These are phyloP conservation scores for Penicillium sp. DNA, from an alignment of 2,329 filamentous ascomycete genomes.

Conservation along the genomic window DNA sequence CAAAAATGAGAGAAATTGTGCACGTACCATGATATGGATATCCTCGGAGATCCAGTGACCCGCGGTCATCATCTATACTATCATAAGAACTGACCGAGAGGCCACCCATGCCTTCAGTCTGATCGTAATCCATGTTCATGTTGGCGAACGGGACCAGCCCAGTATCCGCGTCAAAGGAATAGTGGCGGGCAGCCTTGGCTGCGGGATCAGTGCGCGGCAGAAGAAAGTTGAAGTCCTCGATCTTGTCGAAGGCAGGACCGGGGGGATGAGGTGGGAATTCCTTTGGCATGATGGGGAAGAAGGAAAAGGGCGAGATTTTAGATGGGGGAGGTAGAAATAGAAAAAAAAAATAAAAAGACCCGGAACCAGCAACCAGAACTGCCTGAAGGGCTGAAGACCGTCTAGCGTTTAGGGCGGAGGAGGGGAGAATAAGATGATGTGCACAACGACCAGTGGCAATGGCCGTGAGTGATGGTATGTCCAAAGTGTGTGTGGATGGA, in stretches of 20 bases:
- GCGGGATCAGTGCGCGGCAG: slow-evolving; percentile 43
- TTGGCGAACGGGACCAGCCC: slow-evolving; percentile 41
- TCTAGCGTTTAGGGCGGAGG: slow-evolving; percentile 19
- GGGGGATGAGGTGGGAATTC: slow-evolving; percentile 37
- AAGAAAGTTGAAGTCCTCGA: slow-evolving; percentile 47
- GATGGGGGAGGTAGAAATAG: slow-evolving; percentile 11
- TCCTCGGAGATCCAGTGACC: slow-evolving; percentile 45
- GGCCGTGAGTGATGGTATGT: not conserved
- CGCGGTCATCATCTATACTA: slow-evolving; percentile 49
- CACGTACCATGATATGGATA: slow-evolving; percentile 50
- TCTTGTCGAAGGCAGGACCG: slow-evolving; percentile 40
- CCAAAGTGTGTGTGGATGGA: not conserved
- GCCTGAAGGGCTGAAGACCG: not conserved
- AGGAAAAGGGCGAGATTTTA: slow-evolving; percentile 15
- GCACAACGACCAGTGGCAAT: slow-evolving; percentile 16
- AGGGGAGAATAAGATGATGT: slow-evolving; percentile 11
- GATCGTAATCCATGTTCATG: slow-evolving; percentile 48
- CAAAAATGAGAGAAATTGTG: slow-evolving; percentile 17
- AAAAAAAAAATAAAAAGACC: not conserved
- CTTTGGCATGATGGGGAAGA: slow-evolving; percentile 41
- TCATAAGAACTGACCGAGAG: slow-evolving; percentile 51
- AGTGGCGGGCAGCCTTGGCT: slow-evolving; percentile 42
- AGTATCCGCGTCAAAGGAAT: slow-evolving; percentile 47
- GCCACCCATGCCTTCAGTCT: slow-evolving; percentile 49
- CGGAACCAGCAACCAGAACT: not conserved